Evolutionary conservation across 768 basidiomycete species (phyloP), one percentile per base, ranked within the genome.

Genomic region (Agaricus bisporus): DNA sequence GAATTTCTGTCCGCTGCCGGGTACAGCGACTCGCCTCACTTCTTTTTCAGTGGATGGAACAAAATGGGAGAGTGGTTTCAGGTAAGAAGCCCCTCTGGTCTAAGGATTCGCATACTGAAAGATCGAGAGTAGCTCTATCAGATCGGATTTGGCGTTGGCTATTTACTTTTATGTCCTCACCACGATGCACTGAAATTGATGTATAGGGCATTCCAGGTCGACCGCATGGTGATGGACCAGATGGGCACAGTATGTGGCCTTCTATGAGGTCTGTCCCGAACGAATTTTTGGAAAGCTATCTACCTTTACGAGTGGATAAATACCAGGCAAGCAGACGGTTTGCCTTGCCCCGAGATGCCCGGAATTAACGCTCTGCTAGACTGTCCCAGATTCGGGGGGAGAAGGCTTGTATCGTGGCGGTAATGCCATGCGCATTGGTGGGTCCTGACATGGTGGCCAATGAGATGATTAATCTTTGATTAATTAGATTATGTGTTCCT

Each of bases 261-360:
- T 66, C 65, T 2, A 68, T 68, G 65, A 58, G 64, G 56, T 61
- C 66, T 8, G 66, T 67, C 18, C 64, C 66, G 5, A 66, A 66
- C 22, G 66, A 67, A 50, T 65, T 63, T 48, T 53, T 68, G 4
- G 66, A 65, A 49, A 62, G 64, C 37, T 65, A 64, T 48, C 60
- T 68, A 18, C 65, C 67, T 12, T 49, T 68, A 14, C 53, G 64
- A 17, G 61, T 68, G 25, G 66, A 66, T 51, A 58, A 51, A 36
- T 68, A 66, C 45, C 58, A 64, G 37, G 58, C 32, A 41, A 41
- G 54, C 18, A 29, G 17, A 11, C n/a, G 26, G 26, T 25, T 15
- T 39, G 1, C 32, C 12, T 48, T 35, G 18, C 2, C 15, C 22
- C 6, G 11, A 17, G 9, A n/a, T n/a, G 18, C 17, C 4, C 9